Percentiles rank a stretch among this genome's conserved stretches.
These are phyloP conservation scores for Strigomonas galati DNA, from an alignment of 208 protist genomes.

Conservation along the genomic window DNA sequence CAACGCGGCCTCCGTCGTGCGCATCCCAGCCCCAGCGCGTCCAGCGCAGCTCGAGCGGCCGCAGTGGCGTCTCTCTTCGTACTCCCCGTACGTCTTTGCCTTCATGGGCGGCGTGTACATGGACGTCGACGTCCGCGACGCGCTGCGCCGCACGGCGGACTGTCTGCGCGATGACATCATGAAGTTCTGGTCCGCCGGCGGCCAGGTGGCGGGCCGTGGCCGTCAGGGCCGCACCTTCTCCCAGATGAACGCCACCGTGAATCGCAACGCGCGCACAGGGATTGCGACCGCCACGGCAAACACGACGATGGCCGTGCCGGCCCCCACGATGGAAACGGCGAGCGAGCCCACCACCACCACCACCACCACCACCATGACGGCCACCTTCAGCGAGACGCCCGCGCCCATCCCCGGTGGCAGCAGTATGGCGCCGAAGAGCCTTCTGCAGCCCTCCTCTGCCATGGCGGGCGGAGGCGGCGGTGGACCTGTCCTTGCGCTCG, in stretches of 20 bases:
- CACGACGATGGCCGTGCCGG: not conserved
- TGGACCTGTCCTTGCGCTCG: not conserved
- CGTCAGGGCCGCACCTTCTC: not conserved
- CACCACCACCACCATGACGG: not conserved
- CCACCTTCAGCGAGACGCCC: not conserved
- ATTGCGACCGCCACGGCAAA: not conserved
- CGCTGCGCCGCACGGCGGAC: constrained; percentile 26
- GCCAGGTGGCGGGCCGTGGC: not conserved
- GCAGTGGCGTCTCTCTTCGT: not conserved
- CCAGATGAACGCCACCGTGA: not conserved
- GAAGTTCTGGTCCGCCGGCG: constrained; percentile 11
- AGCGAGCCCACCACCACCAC: too few species aligned
- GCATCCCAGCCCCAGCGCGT: not conserved
- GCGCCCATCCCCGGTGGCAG: not conserved
- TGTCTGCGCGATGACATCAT: constrained; percentile 19
- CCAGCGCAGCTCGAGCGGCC: not conserved
- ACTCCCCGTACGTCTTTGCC: constrained; percentile 34
- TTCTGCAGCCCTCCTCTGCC: not conserved
- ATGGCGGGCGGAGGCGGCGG: not conserved
- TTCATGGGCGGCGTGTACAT: constrained; percentile 45
- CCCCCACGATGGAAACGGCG: too few species aligned
- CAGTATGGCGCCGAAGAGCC: not conserved
- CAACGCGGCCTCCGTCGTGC: not conserved
- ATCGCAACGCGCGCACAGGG: not conserved
- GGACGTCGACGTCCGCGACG: constrained; percentile 27